Percentiles rank a stretch among this genome's conserved stretches.
phyloP scores from a whole-genome alignment of 352 stramenopile species.

The Pythium brachiatum region DNA sequence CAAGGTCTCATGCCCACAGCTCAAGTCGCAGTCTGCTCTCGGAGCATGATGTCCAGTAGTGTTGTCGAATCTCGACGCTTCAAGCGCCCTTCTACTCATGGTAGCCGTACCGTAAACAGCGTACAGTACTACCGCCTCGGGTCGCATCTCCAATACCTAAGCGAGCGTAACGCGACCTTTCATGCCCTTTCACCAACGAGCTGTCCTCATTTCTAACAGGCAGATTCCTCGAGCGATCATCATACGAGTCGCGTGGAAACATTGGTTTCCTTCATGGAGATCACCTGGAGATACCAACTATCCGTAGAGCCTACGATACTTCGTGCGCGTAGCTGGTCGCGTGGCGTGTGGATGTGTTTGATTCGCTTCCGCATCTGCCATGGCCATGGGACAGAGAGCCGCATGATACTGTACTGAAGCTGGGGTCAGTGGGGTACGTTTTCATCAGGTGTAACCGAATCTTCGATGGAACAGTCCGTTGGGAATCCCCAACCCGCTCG shows the following conservation, averaged over 20 bases:
- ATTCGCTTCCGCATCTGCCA: slow-evolving; percentile 1
- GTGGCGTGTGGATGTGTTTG: too few relatives aligned
- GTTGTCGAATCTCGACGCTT: slow-evolving; percentile 2
- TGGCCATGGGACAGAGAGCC: background rate
- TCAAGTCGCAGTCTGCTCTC: too few relatives aligned
- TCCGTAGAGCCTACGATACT: too few relatives aligned
- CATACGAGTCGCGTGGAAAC: too few relatives aligned
- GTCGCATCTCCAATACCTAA: background rate
- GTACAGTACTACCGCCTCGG: background rate
- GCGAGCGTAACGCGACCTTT: slow-evolving; percentile 1
- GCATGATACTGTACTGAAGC: background rate
- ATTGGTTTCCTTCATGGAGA: too few relatives aligned
- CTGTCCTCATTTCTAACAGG: background rate
- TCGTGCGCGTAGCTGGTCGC: too few relatives aligned
- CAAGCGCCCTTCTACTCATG: background rate
- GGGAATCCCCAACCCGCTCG: slow-evolving; percentile 21
- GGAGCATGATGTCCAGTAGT: background rate
- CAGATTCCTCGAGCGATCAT: background rate
- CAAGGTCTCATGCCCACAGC: too few relatives aligned
- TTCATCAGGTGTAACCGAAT: slow-evolving; percentile 31
- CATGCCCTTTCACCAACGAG: background rate
- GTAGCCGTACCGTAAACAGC: background rate
- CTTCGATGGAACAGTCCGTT: slow-evolving; percentile 31
- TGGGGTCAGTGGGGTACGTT: background rate
- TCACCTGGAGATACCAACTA: too few relatives aligned